These are phyloP conservation scores for Moricandia arvensis DNA, from an alignment of 345 rosid genomes.

Conservation along the genomic window DNA sequence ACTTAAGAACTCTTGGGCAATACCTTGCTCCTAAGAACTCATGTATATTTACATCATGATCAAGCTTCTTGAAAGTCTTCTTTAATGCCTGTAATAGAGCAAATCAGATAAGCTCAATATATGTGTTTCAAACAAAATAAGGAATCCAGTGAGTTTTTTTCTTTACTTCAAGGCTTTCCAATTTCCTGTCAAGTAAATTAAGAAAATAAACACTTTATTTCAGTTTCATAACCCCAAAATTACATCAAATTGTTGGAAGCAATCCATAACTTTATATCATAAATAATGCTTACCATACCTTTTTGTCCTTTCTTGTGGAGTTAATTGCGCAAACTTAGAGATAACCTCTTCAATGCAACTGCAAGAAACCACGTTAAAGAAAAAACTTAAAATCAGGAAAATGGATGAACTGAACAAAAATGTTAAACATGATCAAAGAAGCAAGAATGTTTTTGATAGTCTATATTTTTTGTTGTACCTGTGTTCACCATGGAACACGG, in stretches of 20 bases:
- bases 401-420: neutral
- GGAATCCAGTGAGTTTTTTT: slow-evolving; percentile 2
- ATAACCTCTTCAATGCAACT: slow-evolving; percentile 65
- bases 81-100: slow-evolving; percentile 60
- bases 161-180: slow-evolving; percentile 94
- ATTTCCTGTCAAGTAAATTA: slow-evolving; percentile 52
- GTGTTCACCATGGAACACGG: slow-evolving; percentile 67
- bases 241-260: neutral
- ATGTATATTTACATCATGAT: slow-evolving; percentile 83
- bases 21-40: slow-evolving; percentile 80
- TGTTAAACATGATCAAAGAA: neutral
- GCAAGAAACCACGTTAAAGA: too few relatives aligned
- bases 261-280: neutral
- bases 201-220: neutral
- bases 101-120: slow-evolving; percentile 8
- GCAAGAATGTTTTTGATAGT: neutral
- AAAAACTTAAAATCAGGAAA: too few relatives aligned
- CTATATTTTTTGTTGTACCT: slow-evolving; percentile 40
- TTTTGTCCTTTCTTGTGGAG: slow-evolving; percentile 89
- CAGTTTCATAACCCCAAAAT: neutral
- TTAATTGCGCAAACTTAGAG: slow-evolving; percentile 64
- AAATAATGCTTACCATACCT: slow-evolving; percentile 48
- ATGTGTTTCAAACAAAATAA: neutral
- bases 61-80: slow-evolving; percentile 89
- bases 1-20: slow-evolving; percentile 10